Conservation (phyloP, 2,329 filamentous ascomycete genomes). For the Ophiostoma sp. region DNA sequence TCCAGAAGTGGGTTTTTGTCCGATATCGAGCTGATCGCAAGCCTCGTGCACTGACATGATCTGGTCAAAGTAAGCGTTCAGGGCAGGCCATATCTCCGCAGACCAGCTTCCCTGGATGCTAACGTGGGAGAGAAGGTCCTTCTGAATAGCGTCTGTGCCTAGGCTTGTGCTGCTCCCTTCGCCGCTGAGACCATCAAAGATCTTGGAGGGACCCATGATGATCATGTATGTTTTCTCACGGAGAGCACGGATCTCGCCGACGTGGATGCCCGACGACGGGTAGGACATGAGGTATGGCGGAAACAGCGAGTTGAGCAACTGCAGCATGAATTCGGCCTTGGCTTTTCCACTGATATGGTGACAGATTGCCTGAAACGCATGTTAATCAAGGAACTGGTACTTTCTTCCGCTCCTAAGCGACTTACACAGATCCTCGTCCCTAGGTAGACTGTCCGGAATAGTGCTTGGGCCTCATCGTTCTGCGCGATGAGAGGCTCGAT, state of each 20-base stretch:
- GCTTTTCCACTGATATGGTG: slow-evolving; percentile 20
- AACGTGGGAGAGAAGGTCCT: slow-evolving; percentile 15
- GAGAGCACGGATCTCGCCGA: slow-evolving; percentile 18
- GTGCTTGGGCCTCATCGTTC: slow-evolving; percentile 21
- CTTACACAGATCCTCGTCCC: slow-evolving; percentile 25
- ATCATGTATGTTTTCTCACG: slow-evolving; percentile 21
- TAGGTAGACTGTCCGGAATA: slow-evolving; percentile 25
- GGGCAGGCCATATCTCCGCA: slow-evolving; percentile 19
- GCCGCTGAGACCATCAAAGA: background rate
- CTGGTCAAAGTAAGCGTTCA: slow-evolving; percentile 18
- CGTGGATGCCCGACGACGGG: slow-evolving; percentile 20
- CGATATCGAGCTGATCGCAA: background rate
- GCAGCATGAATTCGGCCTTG: slow-evolving; percentile 21
- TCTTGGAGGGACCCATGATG: slow-evolving; percentile 14
- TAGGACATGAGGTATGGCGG: slow-evolving; percentile 26
- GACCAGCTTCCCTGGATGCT: slow-evolving; percentile 22
- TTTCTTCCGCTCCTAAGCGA: background rate
- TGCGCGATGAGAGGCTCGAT: slow-evolving; percentile 20
- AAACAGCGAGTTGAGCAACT: slow-evolving; percentile 27
- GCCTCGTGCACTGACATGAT: slow-evolving; percentile 9
- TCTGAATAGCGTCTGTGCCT: background rate
- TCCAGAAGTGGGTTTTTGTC: background rate
- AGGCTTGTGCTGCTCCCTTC: background rate
- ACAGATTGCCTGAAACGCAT: slow-evolving; percentile 20
- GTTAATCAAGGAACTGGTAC: background rate